These are phyloP conservation scores for Hygrophila difformis DNA, from an alignment of 257 asterid species.

Conservation along the genomic window DNA sequence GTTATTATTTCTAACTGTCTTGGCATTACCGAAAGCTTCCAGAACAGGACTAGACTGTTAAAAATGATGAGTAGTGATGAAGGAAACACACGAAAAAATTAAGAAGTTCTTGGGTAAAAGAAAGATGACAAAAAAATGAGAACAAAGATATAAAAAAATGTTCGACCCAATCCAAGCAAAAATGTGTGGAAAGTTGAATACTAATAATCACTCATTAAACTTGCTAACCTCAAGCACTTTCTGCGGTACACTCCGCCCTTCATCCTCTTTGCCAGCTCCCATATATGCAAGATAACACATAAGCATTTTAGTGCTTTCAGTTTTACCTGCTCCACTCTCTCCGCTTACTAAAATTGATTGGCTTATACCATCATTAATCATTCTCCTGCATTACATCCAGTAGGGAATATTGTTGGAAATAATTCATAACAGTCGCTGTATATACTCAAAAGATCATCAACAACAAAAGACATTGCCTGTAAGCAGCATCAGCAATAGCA, in stretches of 20 bases:
- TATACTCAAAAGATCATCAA: constrained; percentile 4
- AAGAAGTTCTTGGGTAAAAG: constrained; percentile 9
- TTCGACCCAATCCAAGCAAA: no score
- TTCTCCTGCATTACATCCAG: constrained; percentile 44
- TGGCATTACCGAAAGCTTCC: constrained; percentile 96
- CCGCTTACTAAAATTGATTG: constrained; percentile 93
- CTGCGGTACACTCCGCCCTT: constrained; percentile 73
- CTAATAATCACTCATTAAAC: constrained; percentile 5
- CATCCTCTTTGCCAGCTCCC: constrained; percentile 65
- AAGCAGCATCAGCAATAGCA: constrained; percentile 86
- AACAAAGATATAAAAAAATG: not conserved
- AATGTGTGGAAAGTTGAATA: no score
- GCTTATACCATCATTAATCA: constrained; percentile 67
- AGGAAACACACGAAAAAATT: constrained; percentile 3
- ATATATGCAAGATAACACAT: constrained; percentile 86
- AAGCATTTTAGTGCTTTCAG: constrained; percentile 83
- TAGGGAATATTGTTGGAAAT: constrained; percentile 14
- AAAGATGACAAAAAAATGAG: no score
- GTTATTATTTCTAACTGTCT: constrained; percentile 84
- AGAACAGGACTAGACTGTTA: constrained; percentile 89
- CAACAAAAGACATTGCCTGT: constrained; percentile 44
- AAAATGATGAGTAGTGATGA: constrained; percentile 2
- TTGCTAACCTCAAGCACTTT: constrained; percentile 82
- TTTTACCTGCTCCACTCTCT: constrained; percentile 97
- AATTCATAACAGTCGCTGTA: constrained; percentile 4